A percentile compares a stretch with the other conserved stretches of the same genome.
These are phyloP conservation scores for Polysphondylium violaceum DNA, from an alignment of 78 protist species.

Conservation along the genomic window DNA sequence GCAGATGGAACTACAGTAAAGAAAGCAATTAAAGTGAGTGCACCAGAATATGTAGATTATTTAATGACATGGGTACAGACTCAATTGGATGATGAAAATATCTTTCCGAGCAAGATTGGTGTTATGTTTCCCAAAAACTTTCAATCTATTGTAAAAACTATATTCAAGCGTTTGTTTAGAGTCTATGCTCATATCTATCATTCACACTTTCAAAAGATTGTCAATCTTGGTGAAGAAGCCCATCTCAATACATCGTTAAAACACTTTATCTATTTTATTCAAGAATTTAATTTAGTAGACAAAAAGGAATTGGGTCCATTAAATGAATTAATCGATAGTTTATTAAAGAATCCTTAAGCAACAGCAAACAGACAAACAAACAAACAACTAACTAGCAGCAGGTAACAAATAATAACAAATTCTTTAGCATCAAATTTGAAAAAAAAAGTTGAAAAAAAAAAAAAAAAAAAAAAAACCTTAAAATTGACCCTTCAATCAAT, in stretches of 20 bases:
- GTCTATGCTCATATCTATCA: slow-evolving; percentile 99
- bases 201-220: slow-evolving; percentile 92
- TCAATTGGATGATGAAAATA: slow-evolving; percentile 93
- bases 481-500: background rate
- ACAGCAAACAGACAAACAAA: background rate
- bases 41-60: slow-evolving; percentile 97
- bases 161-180: slow-evolving; percentile 94
- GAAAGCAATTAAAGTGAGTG: slow-evolving; percentile 93
- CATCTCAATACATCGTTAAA: slow-evolving; percentile 90
- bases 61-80: slow-evolving; percentile 98
- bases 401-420: background rate
- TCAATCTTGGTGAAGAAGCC: slow-evolving; percentile 91
- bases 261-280: slow-evolving; percentile 91
- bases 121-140: slow-evolving; percentile 96
- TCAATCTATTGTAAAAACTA: slow-evolving; percentile 79
- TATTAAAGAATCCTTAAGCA: slow-evolving; percentile 14
- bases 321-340: slow-evolving; percentile 74
- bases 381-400: background rate
- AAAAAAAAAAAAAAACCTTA: background rate
- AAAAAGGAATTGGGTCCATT: slow-evolving; percentile 91
- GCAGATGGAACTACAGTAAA: slow-evolving; percentile 94
- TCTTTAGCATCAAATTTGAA: background rate
- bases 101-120: slow-evolving; percentile 95
- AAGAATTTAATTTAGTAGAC: slow-evolving; percentile 89
- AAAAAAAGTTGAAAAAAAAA: background rate